Evolutionary conservation across 2,329 filamentous ascomycete genomes (phyloP).

Genomic region (Phyllosticta paracitricarpa): DNA sequence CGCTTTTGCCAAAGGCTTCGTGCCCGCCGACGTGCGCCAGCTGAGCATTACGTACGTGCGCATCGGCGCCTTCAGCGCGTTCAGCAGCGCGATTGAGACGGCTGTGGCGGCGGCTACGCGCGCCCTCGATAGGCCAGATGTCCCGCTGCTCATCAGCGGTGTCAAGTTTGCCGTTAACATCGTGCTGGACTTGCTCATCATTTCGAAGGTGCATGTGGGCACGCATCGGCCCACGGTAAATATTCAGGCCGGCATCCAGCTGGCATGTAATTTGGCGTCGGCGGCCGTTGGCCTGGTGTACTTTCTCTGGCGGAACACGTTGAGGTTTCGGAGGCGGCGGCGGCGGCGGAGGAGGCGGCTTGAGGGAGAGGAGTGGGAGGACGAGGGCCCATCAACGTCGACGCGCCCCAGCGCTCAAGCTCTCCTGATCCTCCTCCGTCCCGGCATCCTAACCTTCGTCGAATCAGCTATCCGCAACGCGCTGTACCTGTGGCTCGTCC

Average conservation of each 20-base stretch:
- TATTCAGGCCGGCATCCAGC: slow-evolving; percentile 52
- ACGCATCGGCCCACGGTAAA: slow-evolving; percentile 47
- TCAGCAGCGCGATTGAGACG: slow-evolving; percentile 53
- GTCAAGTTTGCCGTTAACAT: slow-evolving; percentile 59
- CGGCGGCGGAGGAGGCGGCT: not conserved
- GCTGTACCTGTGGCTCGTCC: slow-evolving; percentile 61
- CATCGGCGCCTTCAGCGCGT: slow-evolving; percentile 51
- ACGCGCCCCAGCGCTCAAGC: slow-evolving; percentile 16
- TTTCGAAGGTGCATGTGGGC: slow-evolving; percentile 55
- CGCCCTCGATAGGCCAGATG: slow-evolving; percentile 58
- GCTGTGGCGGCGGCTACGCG: slow-evolving; percentile 52
- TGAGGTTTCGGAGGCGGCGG: not conserved
- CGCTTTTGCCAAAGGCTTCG: slow-evolving; percentile 51
- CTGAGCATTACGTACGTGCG: slow-evolving; percentile 54
- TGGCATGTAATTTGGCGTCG: slow-evolving; percentile 50
- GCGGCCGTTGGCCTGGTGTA: slow-evolving; percentile 49
- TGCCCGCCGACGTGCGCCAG: slow-evolving; percentile 48
- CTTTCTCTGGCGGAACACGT: slow-evolving; percentile 30
- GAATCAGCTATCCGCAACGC: slow-evolving; percentile 60
- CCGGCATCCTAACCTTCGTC: slow-evolving; percentile 49
- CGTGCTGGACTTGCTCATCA: slow-evolving; percentile 53
- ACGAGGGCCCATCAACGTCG: not conserved
- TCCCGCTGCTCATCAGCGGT: slow-evolving; percentile 55
- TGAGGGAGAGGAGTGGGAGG: slow-evolving; percentile 11
- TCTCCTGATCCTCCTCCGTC: slow-evolving; percentile 43